Percentiles rank a stretch among this genome's conserved stretches.
These are phyloP conservation scores for Pestalotiopsis sp. DNA, from an alignment of 2,329 filamentous ascomycete genomes.

Conservation along the genomic window DNA sequence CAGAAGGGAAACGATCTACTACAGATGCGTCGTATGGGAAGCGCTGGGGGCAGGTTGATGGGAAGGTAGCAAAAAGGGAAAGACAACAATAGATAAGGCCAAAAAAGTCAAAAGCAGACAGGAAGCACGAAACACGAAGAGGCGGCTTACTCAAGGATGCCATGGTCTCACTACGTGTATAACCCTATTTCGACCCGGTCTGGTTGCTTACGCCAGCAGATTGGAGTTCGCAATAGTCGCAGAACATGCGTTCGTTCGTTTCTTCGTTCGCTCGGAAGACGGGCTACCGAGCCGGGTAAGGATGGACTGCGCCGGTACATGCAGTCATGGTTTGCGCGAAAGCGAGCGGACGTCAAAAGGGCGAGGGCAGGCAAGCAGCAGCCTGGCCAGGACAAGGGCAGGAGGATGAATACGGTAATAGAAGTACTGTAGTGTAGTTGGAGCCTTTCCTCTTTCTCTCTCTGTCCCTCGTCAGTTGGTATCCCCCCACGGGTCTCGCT, in stretches of 20 bases:
- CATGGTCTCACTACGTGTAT: conserved; percentile 14
- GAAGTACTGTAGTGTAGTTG: too few relatives aligned
- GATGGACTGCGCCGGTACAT: conserved; percentile 8
- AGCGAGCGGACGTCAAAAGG: not conserved
- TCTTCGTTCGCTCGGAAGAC: not conserved
- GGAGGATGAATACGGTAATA: too few relatives aligned
- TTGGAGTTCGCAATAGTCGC: not conserved
- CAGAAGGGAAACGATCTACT: not conserved
- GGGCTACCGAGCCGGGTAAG: conserved; percentile 13
- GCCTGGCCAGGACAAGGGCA: not conserved
- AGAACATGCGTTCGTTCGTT: conserved; percentile 1
- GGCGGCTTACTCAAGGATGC: conserved; percentile 19
- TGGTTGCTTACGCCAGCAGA: conserved; percentile 10
- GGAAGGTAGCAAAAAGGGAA: not conserved
- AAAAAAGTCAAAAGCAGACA: not conserved
- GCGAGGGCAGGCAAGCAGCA: not conserved
- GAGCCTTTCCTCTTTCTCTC: not conserved
- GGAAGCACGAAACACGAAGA: not conserved
- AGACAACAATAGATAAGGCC: not conserved
- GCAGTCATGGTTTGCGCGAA: conserved; percentile 2
- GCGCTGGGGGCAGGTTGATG: not conserved
- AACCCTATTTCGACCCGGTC: not conserved
- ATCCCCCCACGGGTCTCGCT: not conserved
- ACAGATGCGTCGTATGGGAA: not conserved
- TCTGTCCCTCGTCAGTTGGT: not conserved